Evolutionary conservation across 1,284 basidiomycete species (phyloP), one percentile per base, ranked within the genome.

Genomic region (Apiotrichum domesticum): DNA sequence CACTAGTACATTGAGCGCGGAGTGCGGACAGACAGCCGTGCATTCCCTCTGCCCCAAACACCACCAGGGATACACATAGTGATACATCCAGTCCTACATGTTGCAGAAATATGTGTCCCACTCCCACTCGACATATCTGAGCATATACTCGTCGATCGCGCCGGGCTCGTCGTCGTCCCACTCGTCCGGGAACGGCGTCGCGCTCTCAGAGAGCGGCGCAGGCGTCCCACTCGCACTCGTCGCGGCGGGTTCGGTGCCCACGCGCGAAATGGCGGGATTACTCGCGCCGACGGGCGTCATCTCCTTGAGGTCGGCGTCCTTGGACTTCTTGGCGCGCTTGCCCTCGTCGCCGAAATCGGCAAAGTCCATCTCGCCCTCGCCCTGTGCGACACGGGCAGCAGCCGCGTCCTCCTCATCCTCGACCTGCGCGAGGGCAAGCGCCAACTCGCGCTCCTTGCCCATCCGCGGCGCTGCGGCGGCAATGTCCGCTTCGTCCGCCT

Each of bases 371-470:
- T 87, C 86, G 52, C 90, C 88, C 75, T 94, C 89, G 39, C 82
- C 80, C 32, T 85, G 83, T 1, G 91, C 92, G n/a, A 87, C 77
- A 29, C 81, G 79, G 7, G 90, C 90, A 3, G 91, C 91, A 62
- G 81, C 81, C 0, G 84, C 86, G 72, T 95, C 93, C 71, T 92
- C 90, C 21, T 80, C 84, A 68, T 97, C 94, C 66, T 96, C 94
- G 51, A 88, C 89, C 56, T 90, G 86, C 4, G 85, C 88, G n/a
- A 97, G 79, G 0, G 85, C 87, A 32, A 73, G 77, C 14, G 85
- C 84, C 46, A 87, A 77, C 44, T 84, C 79, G 57, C 70, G 59
- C 61, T 75, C 71, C 52, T 72, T 63, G 0, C 68, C 70, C 1
- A 56, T 37, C 6, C 70, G 57, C 7, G 70, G 67, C n/a, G 71